These are phyloP conservation scores for Hypoxylon fuscum DNA, from an alignment of 495 filamentous ascomycete genomes.

Conservation along the genomic window DNA sequence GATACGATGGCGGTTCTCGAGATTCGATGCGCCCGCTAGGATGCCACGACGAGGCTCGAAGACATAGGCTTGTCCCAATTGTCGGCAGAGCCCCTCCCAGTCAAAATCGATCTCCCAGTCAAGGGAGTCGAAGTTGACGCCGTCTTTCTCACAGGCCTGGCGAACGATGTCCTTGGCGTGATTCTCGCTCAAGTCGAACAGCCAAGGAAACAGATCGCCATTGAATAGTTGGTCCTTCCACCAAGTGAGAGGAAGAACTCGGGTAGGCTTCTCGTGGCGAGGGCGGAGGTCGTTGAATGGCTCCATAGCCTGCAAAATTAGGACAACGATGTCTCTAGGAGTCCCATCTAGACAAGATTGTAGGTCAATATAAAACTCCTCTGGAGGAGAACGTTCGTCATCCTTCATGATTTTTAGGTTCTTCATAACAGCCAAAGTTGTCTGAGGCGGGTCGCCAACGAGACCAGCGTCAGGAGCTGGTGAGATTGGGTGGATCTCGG, in stretches of 20 bases:
- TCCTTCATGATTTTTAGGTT: too few relatives aligned
- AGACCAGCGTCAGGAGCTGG: too few relatives aligned
- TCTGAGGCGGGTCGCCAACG: too few relatives aligned
- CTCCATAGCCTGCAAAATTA: constrained; percentile 6
- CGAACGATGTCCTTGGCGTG: not conserved
- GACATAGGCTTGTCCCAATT: constrained; percentile 22
- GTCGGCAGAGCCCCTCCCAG: constrained; percentile 40
- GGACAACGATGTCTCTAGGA: not conserved
- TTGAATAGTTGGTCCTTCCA: constrained; percentile 26
- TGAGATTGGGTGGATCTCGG: too few relatives aligned
- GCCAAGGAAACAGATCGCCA: constrained; percentile 32
- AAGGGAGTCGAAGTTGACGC: not conserved
- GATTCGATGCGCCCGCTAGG: not conserved
- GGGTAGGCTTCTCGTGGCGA: constrained; percentile 7
- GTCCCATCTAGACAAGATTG: not conserved
- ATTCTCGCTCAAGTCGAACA: constrained; percentile 22
- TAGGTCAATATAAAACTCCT: too few relatives aligned
- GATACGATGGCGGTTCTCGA: constrained; percentile 37
- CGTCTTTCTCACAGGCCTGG: not conserved
- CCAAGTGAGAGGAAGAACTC: constrained; percentile 12
- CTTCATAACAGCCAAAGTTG: too few relatives aligned
- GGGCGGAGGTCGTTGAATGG: constrained; percentile 20
- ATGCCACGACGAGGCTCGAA: not conserved
- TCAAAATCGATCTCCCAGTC: constrained; percentile 18
- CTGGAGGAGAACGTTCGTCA: too few relatives aligned